Percentiles rank a stretch among this genome's conserved stretches.
phyloP scores from a whole-genome alignment of 441 rosid species.

The Francoa sonchifolia region DNA sequence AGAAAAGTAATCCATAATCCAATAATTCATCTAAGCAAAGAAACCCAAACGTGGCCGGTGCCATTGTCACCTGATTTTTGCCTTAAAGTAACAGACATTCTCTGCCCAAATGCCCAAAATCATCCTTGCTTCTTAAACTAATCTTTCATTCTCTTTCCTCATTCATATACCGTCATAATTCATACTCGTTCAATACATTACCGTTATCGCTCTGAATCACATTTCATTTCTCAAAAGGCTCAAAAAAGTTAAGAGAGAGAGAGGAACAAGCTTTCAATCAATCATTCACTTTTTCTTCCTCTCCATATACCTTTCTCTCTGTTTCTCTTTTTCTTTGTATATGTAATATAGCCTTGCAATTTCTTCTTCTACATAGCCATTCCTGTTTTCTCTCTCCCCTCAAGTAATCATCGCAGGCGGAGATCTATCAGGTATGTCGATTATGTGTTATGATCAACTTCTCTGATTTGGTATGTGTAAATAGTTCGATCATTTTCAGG shows the following conservation, averaged over 20 bases:
- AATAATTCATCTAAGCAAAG: slow-evolving; percentile 5
- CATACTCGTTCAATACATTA: neutral
- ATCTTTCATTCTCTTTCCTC: neutral
- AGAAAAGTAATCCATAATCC: too few relatives aligned
- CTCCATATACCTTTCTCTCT: slow-evolving; percentile 8
- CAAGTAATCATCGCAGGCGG: neutral
- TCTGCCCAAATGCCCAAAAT: neutral
- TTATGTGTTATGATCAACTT: neutral
- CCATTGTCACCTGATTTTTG: slow-evolving; percentile 32
- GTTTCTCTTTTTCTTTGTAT: slow-evolving; percentile 1
- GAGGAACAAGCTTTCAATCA: slow-evolving; percentile 13
- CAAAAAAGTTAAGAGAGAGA: slow-evolving; percentile 23
- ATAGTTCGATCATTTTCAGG: too few relatives aligned
- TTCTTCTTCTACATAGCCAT: slow-evolving; percentile 6
- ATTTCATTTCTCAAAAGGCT: slow-evolving; percentile 11
- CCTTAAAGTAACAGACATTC: slow-evolving; percentile 19
- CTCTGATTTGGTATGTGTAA: neutral
- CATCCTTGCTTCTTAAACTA: neutral
- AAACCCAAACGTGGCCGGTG: slow-evolving; percentile 24
- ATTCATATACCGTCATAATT: slow-evolving; percentile 4
- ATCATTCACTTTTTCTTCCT: slow-evolving; percentile 26
- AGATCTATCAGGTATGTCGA: slow-evolving; percentile 1
- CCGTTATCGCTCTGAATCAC: neutral
- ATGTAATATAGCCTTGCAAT: too few relatives aligned
- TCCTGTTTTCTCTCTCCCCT: slow-evolving; percentile 10